Evolutionary conservation across 768 basidiomycete genomes (phyloP).

Genomic region (Mycena maculata): DNA sequence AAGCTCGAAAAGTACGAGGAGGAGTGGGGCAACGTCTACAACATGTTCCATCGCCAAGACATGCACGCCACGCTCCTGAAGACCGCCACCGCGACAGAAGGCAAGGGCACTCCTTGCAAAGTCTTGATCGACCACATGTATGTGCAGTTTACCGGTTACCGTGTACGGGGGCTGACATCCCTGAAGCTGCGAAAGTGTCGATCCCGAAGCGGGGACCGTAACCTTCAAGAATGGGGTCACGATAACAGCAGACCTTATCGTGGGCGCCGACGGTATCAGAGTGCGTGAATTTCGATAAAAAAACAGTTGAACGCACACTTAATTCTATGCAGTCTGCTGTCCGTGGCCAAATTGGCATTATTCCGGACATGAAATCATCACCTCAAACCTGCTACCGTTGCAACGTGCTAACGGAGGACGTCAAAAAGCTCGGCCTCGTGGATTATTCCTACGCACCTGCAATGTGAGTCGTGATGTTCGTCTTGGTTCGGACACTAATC

Average conservation of each 20-base stretch:
- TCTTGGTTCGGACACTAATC: background rate
- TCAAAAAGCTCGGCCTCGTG: conserved; percentile 44
- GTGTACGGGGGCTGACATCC: conserved; percentile 36
- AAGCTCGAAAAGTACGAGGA: conserved; percentile 44
- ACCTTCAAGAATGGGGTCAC: conserved; percentile 27
- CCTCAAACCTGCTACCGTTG: conserved; percentile 49
- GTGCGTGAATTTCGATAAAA: conserved; percentile 28
- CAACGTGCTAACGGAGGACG: conserved; percentile 43
- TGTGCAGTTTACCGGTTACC: conserved; percentile 22
- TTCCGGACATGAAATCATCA: conserved; percentile 43
- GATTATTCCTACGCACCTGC: conserved; percentile 45
- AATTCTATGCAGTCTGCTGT: conserved; percentile 38
- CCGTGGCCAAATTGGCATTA: conserved; percentile 40
- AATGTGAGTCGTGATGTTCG: conserved; percentile 36
- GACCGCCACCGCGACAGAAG: conserved; percentile 40
- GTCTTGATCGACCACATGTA: conserved; percentile 42
- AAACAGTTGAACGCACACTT: background rate
- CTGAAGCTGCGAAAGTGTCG: conserved; percentile 18
- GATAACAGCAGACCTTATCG: conserved; percentile 44
- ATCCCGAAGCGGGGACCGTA: conserved; percentile 15
- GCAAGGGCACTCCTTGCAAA: conserved; percentile 41
- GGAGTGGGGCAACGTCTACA: conserved; percentile 45
- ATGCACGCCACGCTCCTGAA: conserved; percentile 46
- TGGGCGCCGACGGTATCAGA: conserved; percentile 49
- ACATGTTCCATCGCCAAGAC: conserved; percentile 48